These are phyloP conservation scores for Physaria fendleri DNA, from an alignment of 345 rosid species.

Conservation along the genomic window DNA sequence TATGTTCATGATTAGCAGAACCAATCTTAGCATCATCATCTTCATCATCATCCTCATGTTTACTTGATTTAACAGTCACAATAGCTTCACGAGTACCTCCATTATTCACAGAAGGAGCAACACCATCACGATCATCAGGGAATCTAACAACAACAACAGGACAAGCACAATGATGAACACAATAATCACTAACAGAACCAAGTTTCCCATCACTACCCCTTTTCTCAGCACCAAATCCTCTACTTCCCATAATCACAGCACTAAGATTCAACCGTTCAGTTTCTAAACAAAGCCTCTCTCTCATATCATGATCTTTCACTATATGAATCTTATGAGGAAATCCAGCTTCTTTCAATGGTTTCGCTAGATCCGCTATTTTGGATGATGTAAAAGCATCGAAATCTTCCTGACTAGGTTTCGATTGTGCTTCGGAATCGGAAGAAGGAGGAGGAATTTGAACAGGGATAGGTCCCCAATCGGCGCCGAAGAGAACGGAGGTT, in stretches of 20 bases:
- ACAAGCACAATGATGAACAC: constrained; percentile 84
- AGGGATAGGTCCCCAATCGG: constrained; percentile 96
- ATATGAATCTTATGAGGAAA: constrained; percentile 87
- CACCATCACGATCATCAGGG: constrained; percentile 56
- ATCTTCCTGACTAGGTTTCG: constrained; percentile 56
- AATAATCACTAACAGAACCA: constrained; percentile 92
- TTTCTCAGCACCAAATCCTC: constrained; percentile 80
- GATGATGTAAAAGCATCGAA: constrained; percentile 65
- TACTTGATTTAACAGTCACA: constrained; percentile 33
- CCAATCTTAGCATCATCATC: constrained; percentile 25
- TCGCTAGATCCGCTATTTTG: constrained; percentile 69
- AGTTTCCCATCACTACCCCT: constrained; percentile 71
- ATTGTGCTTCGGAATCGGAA: background rate
- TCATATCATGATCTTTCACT: constrained; percentile 93
- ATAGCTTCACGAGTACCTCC: constrained; percentile 32
- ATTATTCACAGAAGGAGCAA: constrained; percentile 10
- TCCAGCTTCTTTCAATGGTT: constrained; percentile 72
- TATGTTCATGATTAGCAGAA: constrained; percentile 23
- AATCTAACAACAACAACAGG: constrained; percentile 84
- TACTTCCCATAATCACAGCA: constrained; percentile 84
- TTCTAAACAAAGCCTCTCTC: constrained; percentile 88
- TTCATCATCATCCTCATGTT: constrained; percentile 17
- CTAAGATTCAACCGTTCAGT: constrained; percentile 71
- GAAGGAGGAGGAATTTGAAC: constrained; percentile 30
- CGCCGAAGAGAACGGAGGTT: constrained; percentile 91